Evolutionary conservation across 306 rosid species (phyloP).

Genomic region (Potentilla sterilis): DNA sequence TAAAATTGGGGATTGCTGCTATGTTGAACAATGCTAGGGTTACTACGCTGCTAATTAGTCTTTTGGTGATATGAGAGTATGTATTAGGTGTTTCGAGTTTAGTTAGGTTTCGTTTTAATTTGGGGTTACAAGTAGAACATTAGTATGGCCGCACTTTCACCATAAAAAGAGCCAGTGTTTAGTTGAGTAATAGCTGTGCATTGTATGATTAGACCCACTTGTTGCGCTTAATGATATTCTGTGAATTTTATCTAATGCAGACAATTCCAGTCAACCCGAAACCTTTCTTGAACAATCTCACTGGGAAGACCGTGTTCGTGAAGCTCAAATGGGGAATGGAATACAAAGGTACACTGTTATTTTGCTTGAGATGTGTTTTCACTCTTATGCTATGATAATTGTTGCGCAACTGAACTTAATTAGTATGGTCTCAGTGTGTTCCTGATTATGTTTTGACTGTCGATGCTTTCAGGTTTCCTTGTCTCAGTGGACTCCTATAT

Average conservation of each 20-base stretch:
- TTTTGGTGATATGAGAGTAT: background rate
- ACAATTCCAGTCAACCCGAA: conserved; percentile 59
- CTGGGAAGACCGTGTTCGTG: conserved; percentile 54
- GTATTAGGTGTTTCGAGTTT: background rate
- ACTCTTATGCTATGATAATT: background rate
- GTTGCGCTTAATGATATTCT: background rate
- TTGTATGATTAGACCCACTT: background rate
- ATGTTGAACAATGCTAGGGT: background rate
- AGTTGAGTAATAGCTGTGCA: background rate
- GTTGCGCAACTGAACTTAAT: background rate
- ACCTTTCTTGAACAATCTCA: conserved; percentile 61
- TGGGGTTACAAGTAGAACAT: background rate
- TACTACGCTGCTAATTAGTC: background rate
- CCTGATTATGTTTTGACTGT: background rate
- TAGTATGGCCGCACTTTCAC: background rate
- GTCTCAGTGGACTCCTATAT: conserved; percentile 55
- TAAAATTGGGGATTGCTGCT: no score
- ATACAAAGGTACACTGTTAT: conserved; percentile 42
- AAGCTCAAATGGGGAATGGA: conserved; percentile 67
- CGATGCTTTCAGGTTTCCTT: conserved; percentile 40
- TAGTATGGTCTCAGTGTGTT: background rate
- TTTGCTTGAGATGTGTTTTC: background rate
- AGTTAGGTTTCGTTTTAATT: background rate
- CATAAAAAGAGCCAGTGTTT: background rate
- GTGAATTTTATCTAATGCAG: conserved; percentile 30